Base-by-base conservation (phyloP, 345 rosid species). In the Bruguiera gymnorhiza region DNA sequence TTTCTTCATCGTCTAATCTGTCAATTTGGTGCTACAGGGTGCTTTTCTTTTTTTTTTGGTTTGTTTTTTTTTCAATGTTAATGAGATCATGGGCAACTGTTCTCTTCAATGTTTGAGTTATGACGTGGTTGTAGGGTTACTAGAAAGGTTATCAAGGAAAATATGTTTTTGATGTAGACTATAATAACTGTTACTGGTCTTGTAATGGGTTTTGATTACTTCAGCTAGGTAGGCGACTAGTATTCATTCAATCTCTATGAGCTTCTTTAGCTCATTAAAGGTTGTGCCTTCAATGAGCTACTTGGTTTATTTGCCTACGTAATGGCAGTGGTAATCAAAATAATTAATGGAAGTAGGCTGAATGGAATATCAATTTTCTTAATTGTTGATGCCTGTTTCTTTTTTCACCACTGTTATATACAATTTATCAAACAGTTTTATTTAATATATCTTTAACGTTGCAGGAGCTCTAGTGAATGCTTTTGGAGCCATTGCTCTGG, bases 401-500 rank as follows among this genome's bases (percentile, higher is more conserved):
- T 31, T 23, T 50, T 24, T 32, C 20, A 8, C 2, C 6, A 13
- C 27, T 7, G 7, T 67, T 46, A 50, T n/a, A 29, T 58, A 51
- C 50, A 43, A 43, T 43, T 43, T 15, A 43, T 11, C 4, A 43
- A 43, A 43, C 50, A 43, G 13, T 13, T 43, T 43, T 43, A 43
- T 3, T 43, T 43, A 3, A 43, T 43, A 43, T 43, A 43, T 13
- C 5, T 43, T 43, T 34, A 66, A 31, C 21, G 59, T 27, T 81
- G 64, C 37, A 94, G 98, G 97, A 56, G 97, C 97, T 68, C 48
- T 88, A 9, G 10, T 85, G 31, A 89, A 87, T 83, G 89, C 88
- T 62, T 63, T 88, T 71, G 97, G 95, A 83, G 97, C 96, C 34
- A 66, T 92, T 76, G 86, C 83, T 65, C 79, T 95, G 83, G 97